A percentile compares a stretch with the other conserved stretches of the same genome.
Conservation (phyloP, 345 rosid species). For the Brassica napus region Da-Ae NC_063446.1:23256501-23257000, state of each 20-base stretch:
- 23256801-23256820: background rate
- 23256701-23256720: too few relatives aligned
- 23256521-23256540: background rate
- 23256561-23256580: background rate
- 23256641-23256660: background rate
- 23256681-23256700: too few relatives aligned
- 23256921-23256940: too few relatives aligned
- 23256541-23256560: background rate
- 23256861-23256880: background rate
- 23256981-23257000: conserved; percentile 37
- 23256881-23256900: too few relatives aligned
- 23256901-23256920: too few relatives aligned
- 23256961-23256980: conserved; percentile 46
- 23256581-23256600: background rate
- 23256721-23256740: too few relatives aligned
- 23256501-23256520: background rate
- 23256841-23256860: background rate
- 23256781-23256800: background rate
- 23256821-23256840: too few relatives aligned
- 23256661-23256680: too few relatives aligned
- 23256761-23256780: too few relatives aligned
- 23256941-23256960: conserved; percentile 66
- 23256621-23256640: background rate
- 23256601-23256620: background rate
- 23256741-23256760: background rate